These are phyloP conservation scores for Fusarium sp. DNA, from an alignment of 2,329 filamentous ascomycete genomes.

Conservation along the genomic window DNA sequence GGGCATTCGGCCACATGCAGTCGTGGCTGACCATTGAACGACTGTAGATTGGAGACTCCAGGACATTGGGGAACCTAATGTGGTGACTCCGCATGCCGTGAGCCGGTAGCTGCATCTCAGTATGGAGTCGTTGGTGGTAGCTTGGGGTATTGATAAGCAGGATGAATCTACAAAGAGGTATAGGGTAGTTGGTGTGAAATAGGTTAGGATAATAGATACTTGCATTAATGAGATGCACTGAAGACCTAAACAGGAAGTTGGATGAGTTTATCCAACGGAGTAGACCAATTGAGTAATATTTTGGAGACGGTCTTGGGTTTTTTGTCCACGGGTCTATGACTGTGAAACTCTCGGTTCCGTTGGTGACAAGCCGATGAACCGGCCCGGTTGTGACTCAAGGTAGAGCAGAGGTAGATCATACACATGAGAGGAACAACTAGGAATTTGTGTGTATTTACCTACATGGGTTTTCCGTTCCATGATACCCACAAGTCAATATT, in stretches of 20 bases:
- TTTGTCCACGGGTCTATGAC: background rate
- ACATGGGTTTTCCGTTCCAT: too few species aligned
- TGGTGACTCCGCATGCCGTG: constrained; percentile 5
- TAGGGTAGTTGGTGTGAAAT: too few species aligned
- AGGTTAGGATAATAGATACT: background rate
- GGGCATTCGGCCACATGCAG: background rate
- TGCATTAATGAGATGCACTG: background rate
- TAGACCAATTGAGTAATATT: background rate
- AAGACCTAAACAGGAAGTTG: background rate
- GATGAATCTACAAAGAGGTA: background rate
- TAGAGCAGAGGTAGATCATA: too few species aligned
- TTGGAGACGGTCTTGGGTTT: background rate
- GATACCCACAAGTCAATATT: too few species aligned
- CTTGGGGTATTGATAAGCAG: background rate
- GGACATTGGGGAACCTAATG: constrained; percentile 8
- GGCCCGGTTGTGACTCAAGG: background rate
- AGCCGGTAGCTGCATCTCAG: constrained; percentile 3
- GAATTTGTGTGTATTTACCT: too few species aligned
- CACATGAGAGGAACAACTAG: too few species aligned
- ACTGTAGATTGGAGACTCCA: constrained; percentile 38
- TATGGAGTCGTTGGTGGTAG: background rate
- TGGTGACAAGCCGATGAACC: background rate
- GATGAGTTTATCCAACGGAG: background rate
- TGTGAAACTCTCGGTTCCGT: background rate
- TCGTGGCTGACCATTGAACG: constrained; percentile 39